phyloP scores from a whole-genome alignment of 352 stramenopile species.

The Globisporangium camurandrum region DNA sequence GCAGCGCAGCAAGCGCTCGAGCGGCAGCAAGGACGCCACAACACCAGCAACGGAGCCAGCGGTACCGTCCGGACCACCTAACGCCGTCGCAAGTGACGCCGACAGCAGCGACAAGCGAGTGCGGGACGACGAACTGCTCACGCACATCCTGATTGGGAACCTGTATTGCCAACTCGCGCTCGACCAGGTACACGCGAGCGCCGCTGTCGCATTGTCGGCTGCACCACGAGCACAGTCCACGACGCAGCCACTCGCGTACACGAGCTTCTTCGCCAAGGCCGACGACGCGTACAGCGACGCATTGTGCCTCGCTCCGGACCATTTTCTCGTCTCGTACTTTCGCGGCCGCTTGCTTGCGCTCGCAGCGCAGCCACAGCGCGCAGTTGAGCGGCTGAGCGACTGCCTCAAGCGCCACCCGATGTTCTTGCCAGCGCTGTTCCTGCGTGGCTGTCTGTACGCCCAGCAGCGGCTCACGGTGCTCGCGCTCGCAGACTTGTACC shows the following conservation, averaged over 20 bases:
- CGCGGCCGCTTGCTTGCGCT: conserved; percentile 34
- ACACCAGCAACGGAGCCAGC: neutral
- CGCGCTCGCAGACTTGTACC: conserved; percentile 45
- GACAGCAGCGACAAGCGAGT: conserved; percentile 1
- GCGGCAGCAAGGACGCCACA: neutral
- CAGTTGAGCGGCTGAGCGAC: conserved; percentile 22
- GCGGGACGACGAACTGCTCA: conserved; percentile 23
- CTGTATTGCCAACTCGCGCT: conserved; percentile 49
- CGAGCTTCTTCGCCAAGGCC: conserved; percentile 22
- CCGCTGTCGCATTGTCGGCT: conserved; percentile 11
- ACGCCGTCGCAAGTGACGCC: neutral
- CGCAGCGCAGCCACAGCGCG: conserved; percentile 19
- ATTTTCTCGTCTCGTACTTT: conserved; percentile 44
- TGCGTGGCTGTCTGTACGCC: conserved; percentile 43
- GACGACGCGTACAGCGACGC: conserved; percentile 29
- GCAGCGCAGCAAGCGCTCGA: conserved; percentile 11
- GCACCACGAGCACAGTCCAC: conserved; percentile 18
- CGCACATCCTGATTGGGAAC: conserved; percentile 40
- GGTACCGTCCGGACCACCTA: neutral
- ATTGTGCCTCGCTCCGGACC: conserved; percentile 15
- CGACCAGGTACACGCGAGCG: conserved; percentile 30
- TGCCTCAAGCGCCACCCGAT: conserved; percentile 25
- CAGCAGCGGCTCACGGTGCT: conserved; percentile 41
- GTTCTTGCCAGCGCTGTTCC: conserved; percentile 44
- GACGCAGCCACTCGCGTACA: conserved; percentile 18